Base-by-base conservation (phyloP, 768 basidiomycete genomes). In the Kockovaella imperatae region DNA sequence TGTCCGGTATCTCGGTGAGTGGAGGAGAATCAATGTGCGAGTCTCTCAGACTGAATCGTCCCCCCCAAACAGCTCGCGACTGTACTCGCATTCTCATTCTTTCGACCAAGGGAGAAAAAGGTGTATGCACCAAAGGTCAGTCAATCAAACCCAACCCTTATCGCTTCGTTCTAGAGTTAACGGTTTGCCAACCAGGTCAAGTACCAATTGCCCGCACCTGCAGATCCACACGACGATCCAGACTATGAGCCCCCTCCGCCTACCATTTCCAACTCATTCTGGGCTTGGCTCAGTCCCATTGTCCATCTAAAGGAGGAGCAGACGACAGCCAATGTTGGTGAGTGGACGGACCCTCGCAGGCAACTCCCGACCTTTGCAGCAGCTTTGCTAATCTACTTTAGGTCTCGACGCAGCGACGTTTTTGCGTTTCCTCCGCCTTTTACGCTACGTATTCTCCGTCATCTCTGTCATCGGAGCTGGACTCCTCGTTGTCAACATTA, bases 391-490 rank as follows among this genome's bases (percentile, higher is more conserved):
- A 35, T 14, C n/a, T n/a, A 17, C 86, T 85, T 69, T 87, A 69
- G 93, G 93, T 23, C 80, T 95, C 8, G 95, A 99, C 64, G 93
- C 91, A 0, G 87, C 90, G 40, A 79, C 84, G 20, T 99, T 84
- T 70, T 79, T 99, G 20, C 84, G 93, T 23, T 96, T 97, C 71
- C 79, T 85, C 21, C 83, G 90, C 45, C 79, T 99, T 73, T 77
- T 84, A 65, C 83, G 88, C 26, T 52, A 54, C 50, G 42, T 65
- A 24, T 73, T 73, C 55, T 47, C 62, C 18, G 49, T 56, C 26
- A 51, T 69, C n/a, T 56, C 64, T 7, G 21, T 70, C 17, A 40
- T 60, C 17, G 53, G 52, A 28, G 51, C 47, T 49, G 81, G 82
- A 1, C 73, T 87, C 49, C 81, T 96, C 55, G 77, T 96, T 24